Evolutionary conservation across 768 basidiomycete genomes (phyloP).

Genomic region (Lactifluus echinatus): DNA sequence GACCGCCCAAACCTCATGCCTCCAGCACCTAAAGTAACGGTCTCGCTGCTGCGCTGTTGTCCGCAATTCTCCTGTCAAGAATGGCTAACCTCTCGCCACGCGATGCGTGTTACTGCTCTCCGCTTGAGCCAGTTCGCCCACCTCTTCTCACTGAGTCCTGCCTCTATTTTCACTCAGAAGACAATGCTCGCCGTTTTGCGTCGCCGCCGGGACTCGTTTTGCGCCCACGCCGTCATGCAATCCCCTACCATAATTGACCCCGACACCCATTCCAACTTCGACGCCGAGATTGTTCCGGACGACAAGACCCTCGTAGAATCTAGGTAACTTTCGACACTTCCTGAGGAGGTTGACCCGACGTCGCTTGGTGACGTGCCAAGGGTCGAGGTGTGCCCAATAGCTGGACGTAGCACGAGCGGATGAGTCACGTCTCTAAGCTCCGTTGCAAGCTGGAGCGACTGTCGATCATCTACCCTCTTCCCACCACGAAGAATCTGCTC

Average conservation of each 20-base stretch:
- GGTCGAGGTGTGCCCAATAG: not conserved
- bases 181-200: not conserved
- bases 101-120: constrained; percentile 13
- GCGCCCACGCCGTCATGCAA: not conserved
- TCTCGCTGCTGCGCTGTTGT: not conserved
- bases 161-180: not conserved
- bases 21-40: constrained; percentile 9
- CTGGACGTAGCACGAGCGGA: not conserved
- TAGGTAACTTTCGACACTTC: not conserved
- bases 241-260: not conserved
- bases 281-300: constrained; percentile 6
- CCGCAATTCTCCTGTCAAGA: constrained; percentile 6
- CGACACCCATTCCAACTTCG: not conserved
- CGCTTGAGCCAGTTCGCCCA: constrained; percentile 6
- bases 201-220: not conserved
- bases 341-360: not conserved
- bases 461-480: constrained; percentile 16
- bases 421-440: not conserved
- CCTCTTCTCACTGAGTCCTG: constrained; percentile 3
- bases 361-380: not conserved
- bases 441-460: not conserved
- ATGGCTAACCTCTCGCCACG: too few relatives aligned
- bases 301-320: constrained; percentile 12
- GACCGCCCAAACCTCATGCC: constrained; percentile 9
- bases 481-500: constrained; percentile 2